Percentiles rank a stretch among this genome's conserved stretches.
Conservation (phyloP, 2,329 filamentous ascomycete species). For the Neopestalotiopsis sp. region DNA sequence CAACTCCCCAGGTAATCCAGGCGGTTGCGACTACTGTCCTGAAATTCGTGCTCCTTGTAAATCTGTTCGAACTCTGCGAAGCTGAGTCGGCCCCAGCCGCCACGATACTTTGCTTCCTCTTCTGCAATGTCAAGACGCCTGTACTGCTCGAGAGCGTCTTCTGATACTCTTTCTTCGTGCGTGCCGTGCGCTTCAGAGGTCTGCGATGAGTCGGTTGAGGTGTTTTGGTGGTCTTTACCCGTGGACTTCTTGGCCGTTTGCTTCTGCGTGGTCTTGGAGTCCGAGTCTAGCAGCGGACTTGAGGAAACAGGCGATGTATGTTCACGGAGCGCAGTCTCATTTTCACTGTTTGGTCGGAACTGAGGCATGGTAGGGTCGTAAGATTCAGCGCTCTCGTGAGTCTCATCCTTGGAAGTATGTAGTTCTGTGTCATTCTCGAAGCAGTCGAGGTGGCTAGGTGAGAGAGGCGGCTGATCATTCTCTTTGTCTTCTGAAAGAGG, state of each 20-base stretch:
- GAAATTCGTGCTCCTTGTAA: slow-evolving; percentile 61
- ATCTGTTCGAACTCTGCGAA: slow-evolving; percentile 81
- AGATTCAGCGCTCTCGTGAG: slow-evolving; percentile 25
- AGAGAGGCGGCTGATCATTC: slow-evolving; percentile 13
- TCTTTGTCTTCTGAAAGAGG: slow-evolving; percentile 20
- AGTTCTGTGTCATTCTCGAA: background rate
- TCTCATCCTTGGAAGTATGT: background rate
- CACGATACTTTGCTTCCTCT: slow-evolving; percentile 69
- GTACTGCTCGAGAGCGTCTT: slow-evolving; percentile 49
- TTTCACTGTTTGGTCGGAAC: slow-evolving; percentile 63
- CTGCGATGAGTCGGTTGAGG: slow-evolving; percentile 18
- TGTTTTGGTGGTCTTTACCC: background rate
- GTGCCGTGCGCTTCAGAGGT: background rate
- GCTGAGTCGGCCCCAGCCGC: slow-evolving; percentile 79
- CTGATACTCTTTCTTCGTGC: slow-evolving; percentile 28
- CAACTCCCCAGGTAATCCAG: slow-evolving; percentile 86
- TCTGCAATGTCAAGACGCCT: slow-evolving; percentile 69
- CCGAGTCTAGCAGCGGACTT: background rate
- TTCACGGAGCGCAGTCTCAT: background rate
- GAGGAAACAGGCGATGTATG: background rate
- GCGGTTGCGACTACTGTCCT: slow-evolving; percentile 65
- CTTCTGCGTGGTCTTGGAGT: background rate
- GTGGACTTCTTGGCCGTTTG: background rate
- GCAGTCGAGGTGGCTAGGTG: slow-evolving; percentile 17
- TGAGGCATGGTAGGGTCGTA: slow-evolving; percentile 72